Evolutionary conservation across 495 filamentous ascomycete genomes (phyloP), one percentile per base, ranked within the genome.

Genomic region (Trichoderma orchidacearum): DNA sequence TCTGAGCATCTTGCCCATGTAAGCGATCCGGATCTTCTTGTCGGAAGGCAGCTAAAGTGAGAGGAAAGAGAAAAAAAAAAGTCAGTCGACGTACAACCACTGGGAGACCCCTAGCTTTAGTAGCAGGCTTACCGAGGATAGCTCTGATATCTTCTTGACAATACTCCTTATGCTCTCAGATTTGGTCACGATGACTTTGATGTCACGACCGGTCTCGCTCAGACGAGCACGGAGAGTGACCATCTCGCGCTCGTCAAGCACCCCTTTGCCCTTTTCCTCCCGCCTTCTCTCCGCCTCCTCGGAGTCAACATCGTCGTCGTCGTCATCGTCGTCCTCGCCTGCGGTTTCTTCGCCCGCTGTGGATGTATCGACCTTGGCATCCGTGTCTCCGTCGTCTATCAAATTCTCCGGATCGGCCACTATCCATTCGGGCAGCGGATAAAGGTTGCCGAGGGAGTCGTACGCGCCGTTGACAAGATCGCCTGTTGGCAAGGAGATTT

Each of bases 1-100:
- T 56, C 84, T 80, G 15, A 95, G 75, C 34, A 91, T 78, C 63
- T 80, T 85, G 53, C 90, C 90, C 65, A 93, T 77, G 64, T 92
- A 94, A 35, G 78, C 85, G 28, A 95, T 78, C 35, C 77, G 80
- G 23, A 95, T 71, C 29, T 75, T 78, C 58, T 79, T 81, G 28
- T 69, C 66, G 48, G 69, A 66, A 0, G 76, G 61, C 23, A 87
- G 70, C 75, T 79, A 5, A 1, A 45, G 8, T 9, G 27, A 9
- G 35, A n/a, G n/a, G 56, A 73, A 51, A 64, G 66, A 21, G 3
- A 18, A 25, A n/a, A 15, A 35, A 50, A 32, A 0, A 48, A 18
- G 30, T 12, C 27, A 29, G 51, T 30, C 18, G 1, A 71, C 74
- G 32, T 21, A 56, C 18, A 8, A 48, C 18, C 56, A 28, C 21